Conservation (phyloP, 1,284 basidiomycete genomes). For the Fomitopsis palustris region DNA sequence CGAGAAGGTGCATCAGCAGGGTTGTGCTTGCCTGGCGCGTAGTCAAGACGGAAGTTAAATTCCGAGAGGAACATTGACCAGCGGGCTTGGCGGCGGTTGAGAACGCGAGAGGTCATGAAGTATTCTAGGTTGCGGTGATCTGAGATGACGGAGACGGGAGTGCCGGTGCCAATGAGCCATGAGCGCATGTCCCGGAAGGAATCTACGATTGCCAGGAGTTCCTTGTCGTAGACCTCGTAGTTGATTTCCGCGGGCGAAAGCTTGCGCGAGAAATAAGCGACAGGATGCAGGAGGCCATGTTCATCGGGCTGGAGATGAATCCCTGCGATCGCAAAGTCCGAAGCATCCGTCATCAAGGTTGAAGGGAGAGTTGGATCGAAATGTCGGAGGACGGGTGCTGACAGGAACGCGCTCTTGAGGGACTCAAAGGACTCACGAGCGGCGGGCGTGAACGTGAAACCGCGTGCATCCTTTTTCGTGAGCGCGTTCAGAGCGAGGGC, state of each 20-base stretch:
- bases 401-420: not conserved
- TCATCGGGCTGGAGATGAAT: constrained; percentile 6
- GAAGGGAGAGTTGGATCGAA: constrained; percentile 4
- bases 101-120: constrained; percentile 6
- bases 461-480: not conserved
- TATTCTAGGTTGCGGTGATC: constrained; percentile 9
- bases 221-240: constrained; percentile 6
- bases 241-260: constrained; percentile 8
- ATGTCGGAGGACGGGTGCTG: constrained; percentile 4
- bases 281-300: constrained; percentile 5
- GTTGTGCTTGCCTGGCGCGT: constrained; percentile 1
- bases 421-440: not conserved
- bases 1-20: constrained; percentile 6
- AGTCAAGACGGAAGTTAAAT: constrained; percentile 5
- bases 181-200: not conserved
- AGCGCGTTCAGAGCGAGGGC: constrained; percentile 6
- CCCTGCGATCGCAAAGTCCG: not conserved
- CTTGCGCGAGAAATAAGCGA: constrained; percentile 8
- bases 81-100: constrained; percentile 6
- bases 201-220: constrained; percentile 1
- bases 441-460: not conserved
- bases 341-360: constrained; percentile 8
- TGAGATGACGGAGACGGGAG: constrained; percentile 4
- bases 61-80: constrained; percentile 3
- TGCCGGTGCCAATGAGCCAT: constrained; percentile 6